Conservation (phyloP, 2,329 filamentous ascomycete genomes). For the Fusarium sublunatum region DNA sequence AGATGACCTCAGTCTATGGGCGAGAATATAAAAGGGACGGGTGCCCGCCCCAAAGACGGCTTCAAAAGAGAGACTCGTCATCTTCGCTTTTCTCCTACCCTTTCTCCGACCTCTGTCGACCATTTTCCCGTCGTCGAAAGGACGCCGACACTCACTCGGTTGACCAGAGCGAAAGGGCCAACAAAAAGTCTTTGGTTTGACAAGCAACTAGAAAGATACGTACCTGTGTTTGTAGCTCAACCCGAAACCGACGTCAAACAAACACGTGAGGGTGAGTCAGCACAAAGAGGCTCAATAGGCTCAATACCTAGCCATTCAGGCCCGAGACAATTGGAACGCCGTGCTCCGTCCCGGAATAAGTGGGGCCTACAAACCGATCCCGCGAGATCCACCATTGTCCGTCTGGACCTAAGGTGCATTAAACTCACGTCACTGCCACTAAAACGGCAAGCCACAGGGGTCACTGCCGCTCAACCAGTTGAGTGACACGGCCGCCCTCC, state of each 20-base stretch:
- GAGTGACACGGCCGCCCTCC: constrained; percentile 39
- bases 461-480: constrained; percentile 28
- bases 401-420: constrained; percentile 23
- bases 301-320: not conserved
- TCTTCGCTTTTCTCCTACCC: constrained; percentile 23
- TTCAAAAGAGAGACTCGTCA: constrained; percentile 30
- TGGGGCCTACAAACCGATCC: constrained; percentile 9
- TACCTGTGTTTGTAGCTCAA: constrained; percentile 26
- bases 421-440: constrained; percentile 38
- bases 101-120: constrained; percentile 24
- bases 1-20: constrained; percentile 39
- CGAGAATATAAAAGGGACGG: constrained; percentile 45
- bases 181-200: constrained; percentile 32
- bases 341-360: constrained; percentile 20
- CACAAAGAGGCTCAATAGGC: not conserved
- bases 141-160: constrained; percentile 37
- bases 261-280: constrained; percentile 24
- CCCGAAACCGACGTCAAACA: constrained; percentile 16
- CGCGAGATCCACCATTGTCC: not conserved
- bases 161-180: constrained; percentile 35
- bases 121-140: constrained; percentile 38
- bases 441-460: constrained; percentile 22
- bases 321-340: constrained; percentile 7
- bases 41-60: constrained; percentile 29
- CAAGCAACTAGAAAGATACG: constrained; percentile 37